phyloP scores from a whole-genome alignment of 192 early-diverging fungal species.

The Thamnidium elegans region DNA sequence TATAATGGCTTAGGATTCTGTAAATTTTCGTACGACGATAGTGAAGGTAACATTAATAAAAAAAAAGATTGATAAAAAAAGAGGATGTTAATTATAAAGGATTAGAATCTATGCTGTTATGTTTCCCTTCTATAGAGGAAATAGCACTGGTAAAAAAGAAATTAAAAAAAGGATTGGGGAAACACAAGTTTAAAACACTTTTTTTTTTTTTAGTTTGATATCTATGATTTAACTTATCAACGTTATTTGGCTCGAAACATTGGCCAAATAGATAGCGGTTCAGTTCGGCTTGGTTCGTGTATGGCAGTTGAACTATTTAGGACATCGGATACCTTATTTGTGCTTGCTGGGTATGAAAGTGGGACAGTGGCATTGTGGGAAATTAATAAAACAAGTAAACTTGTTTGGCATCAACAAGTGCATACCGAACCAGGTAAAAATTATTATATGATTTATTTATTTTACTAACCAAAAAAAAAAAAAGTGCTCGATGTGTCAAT shows the following conservation, averaged over 20 bases:
- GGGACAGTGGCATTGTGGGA: conserved; percentile 14
- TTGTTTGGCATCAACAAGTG: conserved; percentile 21
- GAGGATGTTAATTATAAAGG: neutral
- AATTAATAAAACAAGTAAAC: neutral
- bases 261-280: conserved; percentile 5
- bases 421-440: conserved; percentile 26
- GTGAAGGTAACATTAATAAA: conserved; percentile 4
- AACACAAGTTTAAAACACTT: neutral
- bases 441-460: neutral
- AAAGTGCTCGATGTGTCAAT: conserved; percentile 21
- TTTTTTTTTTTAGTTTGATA: conserved; percentile 25
- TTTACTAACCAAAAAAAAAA: neutral
- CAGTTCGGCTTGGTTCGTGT: conserved; percentile 11
- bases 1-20: conserved; percentile 31
- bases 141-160: conserved; percentile 16
- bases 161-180: no score
- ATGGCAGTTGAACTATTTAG: conserved; percentile 28
- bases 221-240: conserved; percentile 23
- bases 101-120: conserved; percentile 14
- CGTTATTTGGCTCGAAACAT: conserved; percentile 5
- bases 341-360: conserved; percentile 19
- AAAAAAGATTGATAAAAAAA: neutral
- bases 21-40: conserved; percentile 18
- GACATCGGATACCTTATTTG: neutral
- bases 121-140: conserved; percentile 24